Evolutionary conservation across 176 grass and related monocot genomes (phyloP).

Genomic region (Triticum urartu): DNA sequence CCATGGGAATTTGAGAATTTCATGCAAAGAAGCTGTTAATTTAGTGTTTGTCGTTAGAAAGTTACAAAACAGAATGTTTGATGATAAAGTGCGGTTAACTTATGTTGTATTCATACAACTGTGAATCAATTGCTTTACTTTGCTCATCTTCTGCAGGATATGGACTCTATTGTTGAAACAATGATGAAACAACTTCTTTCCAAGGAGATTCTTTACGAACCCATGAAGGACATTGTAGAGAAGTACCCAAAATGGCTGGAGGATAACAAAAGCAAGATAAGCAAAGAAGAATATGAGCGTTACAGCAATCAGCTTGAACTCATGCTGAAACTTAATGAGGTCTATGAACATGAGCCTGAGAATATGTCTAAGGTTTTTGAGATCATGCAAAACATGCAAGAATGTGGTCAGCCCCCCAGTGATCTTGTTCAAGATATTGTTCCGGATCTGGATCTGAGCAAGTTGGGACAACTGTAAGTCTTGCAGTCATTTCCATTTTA

Average conservation of each 20-base stretch:
- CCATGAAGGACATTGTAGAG: slow-evolving; percentile 95
- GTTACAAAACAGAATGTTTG: background rate
- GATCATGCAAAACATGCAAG: slow-evolving; percentile 98
- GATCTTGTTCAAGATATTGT: slow-evolving; percentile 90
- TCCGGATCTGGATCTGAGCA: slow-evolving; percentile 84
- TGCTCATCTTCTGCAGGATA: slow-evolving; percentile 51
- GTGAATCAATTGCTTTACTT: slow-evolving; percentile 1
- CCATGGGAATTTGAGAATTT: background rate
- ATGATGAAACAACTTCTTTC: slow-evolving; percentile 99
- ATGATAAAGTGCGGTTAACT: background rate
- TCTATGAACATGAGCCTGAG: slow-evolving; percentile 83
- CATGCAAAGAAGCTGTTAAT: background rate
- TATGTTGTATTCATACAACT: background rate
- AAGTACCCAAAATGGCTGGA: slow-evolving; percentile 95
- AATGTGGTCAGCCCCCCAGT: slow-evolving; percentile 88
- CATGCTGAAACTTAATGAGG: slow-evolving; percentile 75
- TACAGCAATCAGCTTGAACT: slow-evolving; percentile 74
- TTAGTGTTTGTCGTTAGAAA: background rate
- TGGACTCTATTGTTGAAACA: slow-evolving; percentile 93
- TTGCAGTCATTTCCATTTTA: background rate
- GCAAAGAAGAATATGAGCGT: slow-evolving; percentile 69
- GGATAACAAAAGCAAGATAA: slow-evolving; percentile 70
- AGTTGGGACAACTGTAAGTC: slow-evolving; percentile 84
- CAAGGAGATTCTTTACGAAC: slow-evolving; percentile 94
- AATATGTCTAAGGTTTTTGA: slow-evolving; percentile 87